A percentile compares a stretch with the other conserved stretches of the same genome.
Evolutionary conservation across 2,329 filamentous ascomycete genomes (phyloP).

Genomic region (Hawksworthiomyces lignivorus): DNA sequence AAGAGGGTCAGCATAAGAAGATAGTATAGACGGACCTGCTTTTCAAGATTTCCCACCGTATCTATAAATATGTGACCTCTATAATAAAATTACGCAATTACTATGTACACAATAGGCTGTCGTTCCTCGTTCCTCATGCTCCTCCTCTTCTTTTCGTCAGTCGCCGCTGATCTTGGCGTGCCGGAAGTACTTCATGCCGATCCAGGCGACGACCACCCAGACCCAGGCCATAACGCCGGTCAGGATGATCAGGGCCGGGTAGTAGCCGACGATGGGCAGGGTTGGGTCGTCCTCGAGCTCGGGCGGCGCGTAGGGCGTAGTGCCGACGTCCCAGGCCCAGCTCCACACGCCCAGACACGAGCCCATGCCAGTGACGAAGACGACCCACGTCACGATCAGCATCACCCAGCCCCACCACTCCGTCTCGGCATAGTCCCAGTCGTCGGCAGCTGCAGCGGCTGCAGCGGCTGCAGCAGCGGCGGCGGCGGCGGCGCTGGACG

Average conservation of each 20-base stretch:
- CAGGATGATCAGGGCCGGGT: conserved; percentile 86
- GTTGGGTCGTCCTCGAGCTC: conserved; percentile 94
- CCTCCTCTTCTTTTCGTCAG: too few species aligned
- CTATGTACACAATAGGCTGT: too few species aligned
- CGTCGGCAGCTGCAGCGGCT: conserved; percentile 31
- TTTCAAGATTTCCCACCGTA: too few species aligned
- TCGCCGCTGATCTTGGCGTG: conserved; percentile 81
- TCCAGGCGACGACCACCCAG: conserved; percentile 95
- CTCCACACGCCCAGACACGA: conserved; percentile 92
- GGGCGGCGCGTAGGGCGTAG: conserved; percentile 89
- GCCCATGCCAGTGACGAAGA: conserved; percentile 95
- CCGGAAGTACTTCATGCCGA: conserved; percentile 98
- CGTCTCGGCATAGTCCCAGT: conserved; percentile 90
- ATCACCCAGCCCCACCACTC: conserved; percentile 99
- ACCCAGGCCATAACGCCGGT: conserved; percentile 98
- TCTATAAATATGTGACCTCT: too few species aligned
- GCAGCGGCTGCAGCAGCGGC: conserved; percentile 27
- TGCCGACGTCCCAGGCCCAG: conserved; percentile 98
- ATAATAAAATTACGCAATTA: too few species aligned
- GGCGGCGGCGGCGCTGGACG: conserved; percentile 26
- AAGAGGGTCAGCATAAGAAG: background rate
- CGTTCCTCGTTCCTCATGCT: too few species aligned
- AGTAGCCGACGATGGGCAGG: conserved; percentile 92
- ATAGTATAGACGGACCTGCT: background rate
- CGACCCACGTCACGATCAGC: conserved; percentile 82